Evolutionary conservation across 148 eudicot genomes (phyloP), one percentile per base, ranked within the genome.

Genomic region (Heliosperma pusillum): DNA sequence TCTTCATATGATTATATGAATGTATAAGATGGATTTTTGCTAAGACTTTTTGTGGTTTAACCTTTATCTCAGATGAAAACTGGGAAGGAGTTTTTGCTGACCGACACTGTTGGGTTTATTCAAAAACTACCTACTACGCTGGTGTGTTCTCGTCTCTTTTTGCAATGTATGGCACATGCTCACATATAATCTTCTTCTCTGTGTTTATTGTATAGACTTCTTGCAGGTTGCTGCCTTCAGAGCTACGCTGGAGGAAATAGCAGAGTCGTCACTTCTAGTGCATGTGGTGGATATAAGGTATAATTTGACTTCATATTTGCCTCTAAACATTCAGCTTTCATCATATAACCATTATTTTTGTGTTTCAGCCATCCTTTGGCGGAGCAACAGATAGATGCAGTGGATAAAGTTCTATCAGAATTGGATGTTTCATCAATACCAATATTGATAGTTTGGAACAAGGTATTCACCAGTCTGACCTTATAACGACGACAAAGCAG

Each of bases 41-140:
- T 79, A 45, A 66, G 56, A 57, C 30, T 7, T 58, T n/a, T 36
- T 55, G 4, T 30, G 19, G 52, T 58, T 17, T 29, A 0, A 33
- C 21, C 57, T 57, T 21, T 20, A 40, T 68, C 79, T 56, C 81
- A 93, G 97, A 84, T 86, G 92, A 93, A 88, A 83, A 91, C 89
- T 68, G 93, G 91, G 69, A 91, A 86, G 81, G 95, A 88, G 79
- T 94, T 94, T 83, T 87, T 95, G 76, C 83, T 95, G 66, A 90
- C 98, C 2, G 98, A 95, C 85, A 95, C 98, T 63, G 98, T 95
- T 3, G 98, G 98, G 57, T 95, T 95, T 83, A 95, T 95, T 75
- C 97, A 95, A 74, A 95, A 95, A 73, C 80, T 95, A 78, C 98
- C 98, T 26, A 92, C 98, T 68, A 86, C 80, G 50, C 87, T 92